A percentile compares a stretch with the other conserved stretches of the same genome.
Evolutionary conservation across 768 basidiomycete species (phyloP).

Genomic region (Trametes cinnabarina): DNA sequence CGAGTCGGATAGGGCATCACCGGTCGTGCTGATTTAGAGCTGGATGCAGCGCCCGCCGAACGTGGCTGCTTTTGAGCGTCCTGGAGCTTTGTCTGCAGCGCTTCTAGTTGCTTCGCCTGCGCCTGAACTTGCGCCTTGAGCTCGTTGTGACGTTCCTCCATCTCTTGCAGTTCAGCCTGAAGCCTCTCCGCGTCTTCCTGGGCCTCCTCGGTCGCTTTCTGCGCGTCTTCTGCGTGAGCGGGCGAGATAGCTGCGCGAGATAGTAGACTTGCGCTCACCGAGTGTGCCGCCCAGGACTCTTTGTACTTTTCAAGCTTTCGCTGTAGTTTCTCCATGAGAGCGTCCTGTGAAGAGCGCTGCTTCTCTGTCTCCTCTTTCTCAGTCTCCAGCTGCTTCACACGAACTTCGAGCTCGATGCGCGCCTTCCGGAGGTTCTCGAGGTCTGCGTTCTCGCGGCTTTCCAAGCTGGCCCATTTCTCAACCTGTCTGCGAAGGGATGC

Average conservation of each 20-base stretch:
- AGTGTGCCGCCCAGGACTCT: background rate
- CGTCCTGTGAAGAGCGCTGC: slow-evolving; percentile 24
- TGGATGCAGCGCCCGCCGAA: background rate
- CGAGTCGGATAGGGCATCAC: background rate
- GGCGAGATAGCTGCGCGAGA: background rate
- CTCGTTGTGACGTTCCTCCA: slow-evolving; percentile 43
- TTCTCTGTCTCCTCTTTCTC: slow-evolving; percentile 27
- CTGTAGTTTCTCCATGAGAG: slow-evolving; percentile 35
- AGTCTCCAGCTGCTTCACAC: slow-evolving; percentile 46
- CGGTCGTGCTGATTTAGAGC: background rate
- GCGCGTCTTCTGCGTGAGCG: background rate
- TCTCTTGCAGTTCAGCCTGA: slow-evolving; percentile 21
- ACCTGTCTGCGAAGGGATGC: slow-evolving; percentile 60
- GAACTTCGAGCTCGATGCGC: slow-evolving; percentile 54
- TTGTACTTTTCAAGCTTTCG: slow-evolving; percentile 29
- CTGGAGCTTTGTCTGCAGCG: background rate
- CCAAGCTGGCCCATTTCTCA: slow-evolving; percentile 65
- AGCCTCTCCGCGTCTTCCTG: slow-evolving; percentile 34
- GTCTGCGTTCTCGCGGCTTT: slow-evolving; percentile 61
- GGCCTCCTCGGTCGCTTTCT: slow-evolving; percentile 42
- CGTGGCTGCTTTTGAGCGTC: background rate
- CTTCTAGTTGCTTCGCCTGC: slow-evolving; percentile 25
- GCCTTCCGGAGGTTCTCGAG: slow-evolving; percentile 53
- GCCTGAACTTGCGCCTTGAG: slow-evolving; percentile 45
- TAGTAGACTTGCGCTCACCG: background rate